Conservation (phyloP, 2,329 filamentous ascomycete species). For the Septoria petroselini region DNA sequence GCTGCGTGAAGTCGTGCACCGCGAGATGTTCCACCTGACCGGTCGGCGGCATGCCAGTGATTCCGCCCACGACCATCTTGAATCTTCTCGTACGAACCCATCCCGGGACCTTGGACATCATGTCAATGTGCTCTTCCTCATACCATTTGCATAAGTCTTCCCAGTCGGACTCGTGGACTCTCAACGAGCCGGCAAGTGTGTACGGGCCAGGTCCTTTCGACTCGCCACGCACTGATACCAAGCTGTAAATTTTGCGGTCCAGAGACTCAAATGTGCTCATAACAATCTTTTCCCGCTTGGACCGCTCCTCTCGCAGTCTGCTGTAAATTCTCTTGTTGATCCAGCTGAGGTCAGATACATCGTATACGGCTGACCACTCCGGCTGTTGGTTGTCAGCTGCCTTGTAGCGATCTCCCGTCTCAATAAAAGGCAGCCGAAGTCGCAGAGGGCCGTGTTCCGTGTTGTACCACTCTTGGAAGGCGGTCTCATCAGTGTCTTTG, state of each 20-base stretch:
- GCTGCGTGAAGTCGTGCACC: slow-evolving; percentile 68
- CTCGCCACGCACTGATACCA: slow-evolving; percentile 50
- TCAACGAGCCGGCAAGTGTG: slow-evolving; percentile 27
- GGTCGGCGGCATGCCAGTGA: slow-evolving; percentile 41
- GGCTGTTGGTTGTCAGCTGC: slow-evolving; percentile 63
- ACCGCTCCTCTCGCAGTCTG: slow-evolving; percentile 57
- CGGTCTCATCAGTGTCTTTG: slow-evolving; percentile 59
- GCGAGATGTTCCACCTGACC: slow-evolving; percentile 59
- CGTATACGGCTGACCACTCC: slow-evolving; percentile 76
- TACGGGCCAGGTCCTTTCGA: slow-evolving; percentile 29
- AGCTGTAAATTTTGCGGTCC: slow-evolving; percentile 67
- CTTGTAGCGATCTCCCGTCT: slow-evolving; percentile 75
- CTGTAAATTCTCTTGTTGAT: slow-evolving; percentile 70
- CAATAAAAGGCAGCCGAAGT: slow-evolving; percentile 69
- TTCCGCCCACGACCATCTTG: slow-evolving; percentile 62
- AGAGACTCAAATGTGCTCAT: slow-evolving; percentile 64
- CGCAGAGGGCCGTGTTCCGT: slow-evolving; percentile 85
- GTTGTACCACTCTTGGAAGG: slow-evolving; percentile 93
- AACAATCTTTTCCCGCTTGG: slow-evolving; percentile 48
- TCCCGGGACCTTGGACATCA: slow-evolving; percentile 71
- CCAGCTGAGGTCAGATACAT: slow-evolving; percentile 70
- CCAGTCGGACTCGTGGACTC: slow-evolving; percentile 54
- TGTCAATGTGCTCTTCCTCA: slow-evolving; percentile 67
- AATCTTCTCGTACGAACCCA: slow-evolving; percentile 74
- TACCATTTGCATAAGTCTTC: slow-evolving; percentile 67